A percentile compares a stretch with the other conserved stretches of the same genome.
phyloP scores from a whole-genome alignment of 441 rosid species.

The Jatropha podagrica region DNA sequence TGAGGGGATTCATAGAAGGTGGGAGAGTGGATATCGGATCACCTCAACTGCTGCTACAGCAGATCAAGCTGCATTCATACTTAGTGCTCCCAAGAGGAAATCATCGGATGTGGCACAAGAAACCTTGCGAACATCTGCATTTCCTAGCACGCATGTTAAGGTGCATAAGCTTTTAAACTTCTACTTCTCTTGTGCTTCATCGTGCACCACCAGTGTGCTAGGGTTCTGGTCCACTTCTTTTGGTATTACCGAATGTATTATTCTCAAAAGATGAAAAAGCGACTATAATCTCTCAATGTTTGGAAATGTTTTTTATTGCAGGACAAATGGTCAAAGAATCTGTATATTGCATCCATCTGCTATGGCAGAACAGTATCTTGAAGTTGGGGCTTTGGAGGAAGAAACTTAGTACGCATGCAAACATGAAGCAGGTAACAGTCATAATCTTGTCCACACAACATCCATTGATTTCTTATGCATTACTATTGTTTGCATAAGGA shows the following conservation, averaged over 20 bases:
- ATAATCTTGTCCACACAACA: neutral
- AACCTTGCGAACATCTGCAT: conserved; percentile 46
- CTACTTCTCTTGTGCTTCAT: neutral
- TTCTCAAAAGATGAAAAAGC: neutral
- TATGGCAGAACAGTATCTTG: conserved; percentile 51
- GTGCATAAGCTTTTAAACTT: conserved; percentile 12
- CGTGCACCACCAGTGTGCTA: neutral
- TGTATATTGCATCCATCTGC: conserved; percentile 48
- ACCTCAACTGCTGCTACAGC: conserved; percentile 51
- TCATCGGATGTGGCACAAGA: conserved; percentile 45
- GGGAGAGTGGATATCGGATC: conserved; percentile 50
- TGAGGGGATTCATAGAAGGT: conserved; percentile 55
- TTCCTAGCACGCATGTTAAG: conserved; percentile 71
- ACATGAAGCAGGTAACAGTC: conserved; percentile 27
- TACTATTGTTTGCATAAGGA: neutral
- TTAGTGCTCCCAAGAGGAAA: conserved; percentile 45
- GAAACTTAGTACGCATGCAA: conserved; percentile 14
- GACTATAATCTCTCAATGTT: neutral
- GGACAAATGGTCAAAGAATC: conserved; percentile 50
- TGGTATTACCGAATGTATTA: neutral
- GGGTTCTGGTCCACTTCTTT: neutral
- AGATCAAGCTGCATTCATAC: conserved; percentile 51
- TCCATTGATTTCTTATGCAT: neutral
- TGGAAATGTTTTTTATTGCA: conserved; percentile 14
- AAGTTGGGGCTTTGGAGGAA: conserved; percentile 21